Conservation (phyloP, 1,284 basidiomycete species). For the Cryptococcus sp. region DNA sequence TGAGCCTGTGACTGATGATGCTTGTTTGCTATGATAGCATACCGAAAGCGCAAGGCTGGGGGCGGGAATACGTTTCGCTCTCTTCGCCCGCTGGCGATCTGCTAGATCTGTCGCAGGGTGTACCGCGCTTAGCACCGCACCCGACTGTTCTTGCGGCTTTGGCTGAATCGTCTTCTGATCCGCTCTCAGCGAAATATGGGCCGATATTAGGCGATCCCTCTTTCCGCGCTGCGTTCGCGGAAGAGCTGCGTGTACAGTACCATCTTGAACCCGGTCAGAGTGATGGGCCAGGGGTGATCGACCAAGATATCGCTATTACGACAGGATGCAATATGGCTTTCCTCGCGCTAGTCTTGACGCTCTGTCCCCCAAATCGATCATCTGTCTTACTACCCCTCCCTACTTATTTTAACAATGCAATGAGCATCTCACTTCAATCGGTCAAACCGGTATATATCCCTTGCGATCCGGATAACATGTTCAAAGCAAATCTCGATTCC, state of each 20-base stretch:
- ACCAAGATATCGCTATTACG: conserved; percentile 33
- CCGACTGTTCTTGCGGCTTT: conserved; percentile 60
- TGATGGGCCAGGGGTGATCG: conserved; percentile 3
- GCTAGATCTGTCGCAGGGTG: conserved; percentile 72
- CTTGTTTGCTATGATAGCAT: conserved; percentile 56
- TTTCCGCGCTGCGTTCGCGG: conserved; percentile 62
- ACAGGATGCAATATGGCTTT: conserved; percentile 55
- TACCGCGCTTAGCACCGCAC: conserved; percentile 68
- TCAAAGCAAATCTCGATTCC: conserved; percentile 59
- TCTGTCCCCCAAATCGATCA: conserved; percentile 70
- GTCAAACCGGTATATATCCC: conserved; percentile 65
- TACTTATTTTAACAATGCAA: conserved; percentile 81
- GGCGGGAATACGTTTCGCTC: conserved; percentile 54
- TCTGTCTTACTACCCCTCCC: conserved; percentile 75
- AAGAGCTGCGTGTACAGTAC: conserved; percentile 69
- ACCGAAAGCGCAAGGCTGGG: conserved; percentile 70
- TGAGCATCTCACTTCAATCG: conserved; percentile 69
- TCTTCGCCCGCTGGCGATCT: conserved; percentile 54
- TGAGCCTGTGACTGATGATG: too few species aligned
- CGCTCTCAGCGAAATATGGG: conserved; percentile 62
- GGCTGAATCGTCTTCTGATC: conserved; percentile 56
- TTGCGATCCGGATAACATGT: conserved; percentile 62
- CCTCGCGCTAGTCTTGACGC: conserved; percentile 49
- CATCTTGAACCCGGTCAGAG: conserved; percentile 37
- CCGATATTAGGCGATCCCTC: conserved; percentile 65